Base-by-base conservation (phyloP, 2,329 filamentous ascomycete species). In the Botryotinia narcissicola region DNA sequence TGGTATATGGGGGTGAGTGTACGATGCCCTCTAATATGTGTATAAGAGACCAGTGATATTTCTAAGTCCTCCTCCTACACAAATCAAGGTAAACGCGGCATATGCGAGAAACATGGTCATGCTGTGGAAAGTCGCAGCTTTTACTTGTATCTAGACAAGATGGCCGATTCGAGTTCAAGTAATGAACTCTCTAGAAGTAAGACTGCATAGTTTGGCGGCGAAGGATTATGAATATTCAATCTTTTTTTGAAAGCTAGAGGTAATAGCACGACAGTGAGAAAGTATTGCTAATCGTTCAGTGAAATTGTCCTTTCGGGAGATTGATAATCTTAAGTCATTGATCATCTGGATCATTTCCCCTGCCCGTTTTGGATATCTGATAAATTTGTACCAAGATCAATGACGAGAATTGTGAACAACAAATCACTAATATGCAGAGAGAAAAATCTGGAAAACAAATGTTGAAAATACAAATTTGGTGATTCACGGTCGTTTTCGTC, bases 41-140 rank as follows among this genome's bases (percentile, higher is more conserved):
- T n/a, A 51, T n/a, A n/a, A 51, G n/a, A 51, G 25, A 4, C 10
- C 0, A 0, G 3, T 51, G 10, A 25, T 51, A 51, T 51, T 51
- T 14, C 48, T 1, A 25, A n/a, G 3, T 12, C 6, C 10, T 3
- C 14, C 10, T 51, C 1, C 1, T 6, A 25, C 9, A 1, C 10
- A 25, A 48, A 25, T 25, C 6, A 22, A 1, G 4, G 3, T 10
- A 46, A 22, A 20, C 46, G 16, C 3, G 14, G 14, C 12, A 14
- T 16, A 14, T 32, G 32, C 32, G 32, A 32, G 32, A 32, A 32
- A 35, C 35, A 44, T 44, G 42, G 0, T 14, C 4, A 44, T 14
- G 0, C 22, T 5, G 6, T 51, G 4, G 10, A 51, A 51, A 51
- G 1, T 51, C 22, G 8, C 10, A 51, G 25, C 25, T n/a, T 51